Conservation (phyloP, 768 basidiomycete species). For the Cyathus striatus region DNA sequence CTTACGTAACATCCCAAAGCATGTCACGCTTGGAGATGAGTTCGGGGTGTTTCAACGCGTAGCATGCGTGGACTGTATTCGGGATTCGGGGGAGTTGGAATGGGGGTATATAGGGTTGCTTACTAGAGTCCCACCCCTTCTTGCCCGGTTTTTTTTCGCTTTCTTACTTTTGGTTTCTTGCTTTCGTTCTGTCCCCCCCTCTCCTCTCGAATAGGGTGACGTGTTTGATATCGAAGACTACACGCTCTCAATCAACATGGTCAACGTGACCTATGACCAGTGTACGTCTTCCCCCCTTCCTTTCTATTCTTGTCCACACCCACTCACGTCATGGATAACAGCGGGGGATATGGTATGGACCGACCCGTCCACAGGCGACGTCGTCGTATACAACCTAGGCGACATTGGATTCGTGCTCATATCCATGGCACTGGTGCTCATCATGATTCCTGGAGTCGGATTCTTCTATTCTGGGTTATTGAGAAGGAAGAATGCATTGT, state of each 20-base stretch:
- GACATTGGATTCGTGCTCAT: conserved; percentile 57
- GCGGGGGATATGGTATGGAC: conserved; percentile 31
- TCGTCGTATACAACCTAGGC: conserved; percentile 38
- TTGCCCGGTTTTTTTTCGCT: background rate
- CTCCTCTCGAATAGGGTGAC: background rate
- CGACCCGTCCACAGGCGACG: conserved; percentile 20
- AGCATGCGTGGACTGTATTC: background rate
- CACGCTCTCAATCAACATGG: background rate
- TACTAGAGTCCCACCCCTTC: background rate
- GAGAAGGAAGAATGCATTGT: conserved; percentile 88
- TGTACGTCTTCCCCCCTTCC: background rate
- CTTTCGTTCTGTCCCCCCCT: background rate
- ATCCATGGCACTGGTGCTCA: conserved; percentile 76
- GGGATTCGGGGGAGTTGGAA: background rate
- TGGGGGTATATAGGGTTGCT: background rate
- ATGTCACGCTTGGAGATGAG: background rate
- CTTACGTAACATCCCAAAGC: background rate
- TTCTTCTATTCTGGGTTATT: conserved; percentile 91
- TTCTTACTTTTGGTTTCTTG: background rate
- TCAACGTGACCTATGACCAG: background rate
- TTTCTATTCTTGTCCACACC: conserved; percentile 1
- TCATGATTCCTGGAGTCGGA: conserved; percentile 84
- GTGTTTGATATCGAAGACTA: background rate
- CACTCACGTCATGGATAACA: conserved; percentile 15
- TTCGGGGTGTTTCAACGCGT: background rate